Conservation (phyloP, 1,139 yeast genomes). For the Diutina rugosa region DNA sequence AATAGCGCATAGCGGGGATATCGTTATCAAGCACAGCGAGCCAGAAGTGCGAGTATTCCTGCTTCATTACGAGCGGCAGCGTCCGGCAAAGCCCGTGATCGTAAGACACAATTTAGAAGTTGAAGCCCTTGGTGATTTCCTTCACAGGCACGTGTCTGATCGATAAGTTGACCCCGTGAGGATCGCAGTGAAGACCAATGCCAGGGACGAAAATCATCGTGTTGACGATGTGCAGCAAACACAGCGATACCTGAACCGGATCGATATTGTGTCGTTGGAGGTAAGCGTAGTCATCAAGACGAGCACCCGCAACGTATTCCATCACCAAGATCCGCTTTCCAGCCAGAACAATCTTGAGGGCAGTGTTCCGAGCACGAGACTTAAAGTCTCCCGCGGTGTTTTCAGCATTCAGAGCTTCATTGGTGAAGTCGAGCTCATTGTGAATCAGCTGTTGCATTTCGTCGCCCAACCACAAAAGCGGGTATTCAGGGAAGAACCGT, state of each 20-base stretch:
- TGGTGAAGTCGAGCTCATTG: slow-evolving; percentile 77
- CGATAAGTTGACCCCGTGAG: slow-evolving; percentile 94
- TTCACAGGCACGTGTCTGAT: slow-evolving; percentile 34
- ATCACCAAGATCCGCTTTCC: slow-evolving; percentile 63
- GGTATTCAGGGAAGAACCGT: slow-evolving; percentile 83
- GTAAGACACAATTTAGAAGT: slow-evolving; percentile 81
- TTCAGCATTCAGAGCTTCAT: slow-evolving; percentile 74
- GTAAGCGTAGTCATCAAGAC: slow-evolving; percentile 66
- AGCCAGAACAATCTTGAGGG: slow-evolving; percentile 66
- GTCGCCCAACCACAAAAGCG: slow-evolving; percentile 86
- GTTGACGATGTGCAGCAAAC: slow-evolving; percentile 83
- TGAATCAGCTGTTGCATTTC: slow-evolving; percentile 78
- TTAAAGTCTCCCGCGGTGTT: slow-evolving; percentile 57
- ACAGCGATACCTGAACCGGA: slow-evolving; percentile 67
- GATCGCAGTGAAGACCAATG: slow-evolving; percentile 92
- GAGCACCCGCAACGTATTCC: slow-evolving; percentile 78
- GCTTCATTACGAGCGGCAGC: slow-evolving; percentile 63
- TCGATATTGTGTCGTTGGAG: slow-evolving; percentile 52
- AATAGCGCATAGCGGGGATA: slow-evolving; percentile 48
- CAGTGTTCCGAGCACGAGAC: slow-evolving; percentile 45
- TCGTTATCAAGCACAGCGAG: slow-evolving; percentile 69
- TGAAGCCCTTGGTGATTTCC: slow-evolving; percentile 34
- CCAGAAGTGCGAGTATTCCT: slow-evolving; percentile 90
- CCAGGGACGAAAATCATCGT: slow-evolving; percentile 91
- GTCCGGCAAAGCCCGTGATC: slow-evolving; percentile 92